Base-by-base conservation (phyloP, 2,329 filamentous ascomycete genomes). In the Penicillium sp. region DNA sequence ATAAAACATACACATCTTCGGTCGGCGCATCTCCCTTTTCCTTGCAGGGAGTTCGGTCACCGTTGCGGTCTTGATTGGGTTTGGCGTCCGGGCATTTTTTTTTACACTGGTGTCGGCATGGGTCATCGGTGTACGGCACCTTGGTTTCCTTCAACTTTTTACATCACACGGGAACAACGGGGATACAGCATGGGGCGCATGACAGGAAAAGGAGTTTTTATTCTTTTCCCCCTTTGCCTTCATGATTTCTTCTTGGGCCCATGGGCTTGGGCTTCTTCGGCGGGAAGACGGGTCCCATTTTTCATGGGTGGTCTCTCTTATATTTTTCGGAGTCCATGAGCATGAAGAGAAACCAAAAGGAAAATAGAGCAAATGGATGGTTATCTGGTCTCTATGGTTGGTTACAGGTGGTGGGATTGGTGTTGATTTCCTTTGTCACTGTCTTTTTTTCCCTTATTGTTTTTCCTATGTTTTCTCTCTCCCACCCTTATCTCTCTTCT, bases 351-450 rank as follows among this genome's bases (percentile, higher is more conserved):
- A 60, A 60, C 52, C 52, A 62, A 60, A 55, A 60, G 58, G 62
- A 64, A 59, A 52, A 63, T 60, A 66, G 64, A 63, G 57, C 61
- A 53, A 64, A 64, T 66, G 62, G 64, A 60, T 63, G 62, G 59
- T 57, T 58, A 58, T 64, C 57, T 54, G 61, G 57, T 61, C 57
- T 55, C 52, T 52, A 43, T 14, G 40, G 53, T 38, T 37, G 40
- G 53, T 38, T 43, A 28, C 43, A 25, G 43, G 52, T 55, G 45
- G 52, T 52, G 60, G 64, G 59, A 53, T 57, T 57, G 60, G 60
- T 65, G 61, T 69, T 67, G 70, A 72, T 83, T 83, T 81, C 73
- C 78, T 84, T 81, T 79, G 84, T 69, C 77, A 53, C 7, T 38
- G 35, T 26, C 72, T 75, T 76, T 76, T 76, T 75, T 76, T 74